phyloP scores from a whole-genome alignment of 2,329 filamentous ascomycete genomes.

The Colletotrichum paranaense region DNA sequence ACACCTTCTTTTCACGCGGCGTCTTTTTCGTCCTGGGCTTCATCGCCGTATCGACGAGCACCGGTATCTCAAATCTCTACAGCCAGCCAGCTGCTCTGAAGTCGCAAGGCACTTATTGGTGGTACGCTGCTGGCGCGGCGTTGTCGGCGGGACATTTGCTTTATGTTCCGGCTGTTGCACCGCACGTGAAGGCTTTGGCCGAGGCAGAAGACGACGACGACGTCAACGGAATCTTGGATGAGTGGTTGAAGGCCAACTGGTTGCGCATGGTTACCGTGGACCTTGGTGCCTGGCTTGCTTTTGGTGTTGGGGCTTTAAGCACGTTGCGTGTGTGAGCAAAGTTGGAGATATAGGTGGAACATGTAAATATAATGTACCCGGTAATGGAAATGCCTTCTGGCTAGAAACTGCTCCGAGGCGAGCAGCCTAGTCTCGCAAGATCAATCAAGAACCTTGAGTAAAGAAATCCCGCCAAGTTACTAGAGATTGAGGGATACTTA shows the following conservation, averaged over 20 bases:
- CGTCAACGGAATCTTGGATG: not conserved
- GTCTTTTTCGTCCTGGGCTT: slow-evolving; percentile 23
- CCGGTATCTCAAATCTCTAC: not conserved
- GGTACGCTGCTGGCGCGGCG: slow-evolving; percentile 44
- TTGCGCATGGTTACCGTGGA: slow-evolving; percentile 2
- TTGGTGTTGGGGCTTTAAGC: not conserved
- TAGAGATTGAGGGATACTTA: too few relatives aligned
- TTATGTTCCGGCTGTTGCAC: slow-evolving; percentile 42
- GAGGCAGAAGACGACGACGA: not conserved
- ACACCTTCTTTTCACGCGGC: slow-evolving; percentile 38
- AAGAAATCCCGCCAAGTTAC: too few relatives aligned
- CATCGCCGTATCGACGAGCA: not conserved
- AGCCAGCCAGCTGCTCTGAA: not conserved
- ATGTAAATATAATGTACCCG: not conserved
- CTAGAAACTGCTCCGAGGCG: too few relatives aligned
- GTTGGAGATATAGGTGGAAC: not conserved
- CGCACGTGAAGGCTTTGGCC: not conserved
- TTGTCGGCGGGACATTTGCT: slow-evolving; percentile 45
- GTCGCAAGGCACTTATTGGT: slow-evolving; percentile 37
- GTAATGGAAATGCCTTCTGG: too few relatives aligned
- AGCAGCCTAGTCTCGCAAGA: too few relatives aligned
- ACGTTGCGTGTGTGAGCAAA: not conserved
- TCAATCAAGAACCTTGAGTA: too few relatives aligned
- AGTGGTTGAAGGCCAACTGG: slow-evolving; percentile 5
- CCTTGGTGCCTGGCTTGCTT: slow-evolving; percentile 11